Base-by-base conservation (phyloP, 192 early-diverging fungal species). In the Coemansia sp. region DNA sequence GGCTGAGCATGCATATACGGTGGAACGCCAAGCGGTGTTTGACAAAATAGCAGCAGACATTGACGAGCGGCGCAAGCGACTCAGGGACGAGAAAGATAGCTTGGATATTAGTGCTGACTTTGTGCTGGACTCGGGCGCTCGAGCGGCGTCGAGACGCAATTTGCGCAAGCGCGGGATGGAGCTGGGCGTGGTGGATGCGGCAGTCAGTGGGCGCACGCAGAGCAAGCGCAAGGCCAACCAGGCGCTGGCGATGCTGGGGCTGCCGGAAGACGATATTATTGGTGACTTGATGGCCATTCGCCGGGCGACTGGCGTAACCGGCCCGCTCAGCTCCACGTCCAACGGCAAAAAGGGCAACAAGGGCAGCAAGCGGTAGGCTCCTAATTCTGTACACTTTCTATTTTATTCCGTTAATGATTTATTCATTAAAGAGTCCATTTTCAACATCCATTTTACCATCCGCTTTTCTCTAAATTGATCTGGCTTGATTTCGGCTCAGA, bases 51-150 rank as follows among this genome's bases (percentile, higher is more conserved):
- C 92, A 56, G 76, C 79, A 18, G 85, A 83, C 15, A 83, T 96
- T 28, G 93, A 96, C 60, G 88, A 88, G 23, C 86, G 87, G 46
- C 87, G 89, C 60, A 74, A 84, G 34, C 88, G 88, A 46, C 69
- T 93, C 40, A 83, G 84, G 18, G 93, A 96, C 51, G 93, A 96
- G 50, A 89, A 89, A 63, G 93, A 93, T 57, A 90, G 86, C 66
- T 75, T 90, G 81, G 92, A 92, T 65, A 81, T 91, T 76, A 67
- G 86, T 82, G 86, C 82, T 52, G 70, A 76, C 48, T 63, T 70
- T 70, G 67, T 68, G 56, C 64, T 81, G 36, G 81, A 82, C n/a
- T 25, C 65, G 12, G 70, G 70, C 9, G 63, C 67, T 3, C 75
- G 81, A 25, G 54, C 75, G 5, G 66, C 69, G 40, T 71, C 75